phyloP scores from a whole-genome alignment of 2,329 filamentous ascomycete genomes.

The Myriosclerotinia duriaeana region DNA sequence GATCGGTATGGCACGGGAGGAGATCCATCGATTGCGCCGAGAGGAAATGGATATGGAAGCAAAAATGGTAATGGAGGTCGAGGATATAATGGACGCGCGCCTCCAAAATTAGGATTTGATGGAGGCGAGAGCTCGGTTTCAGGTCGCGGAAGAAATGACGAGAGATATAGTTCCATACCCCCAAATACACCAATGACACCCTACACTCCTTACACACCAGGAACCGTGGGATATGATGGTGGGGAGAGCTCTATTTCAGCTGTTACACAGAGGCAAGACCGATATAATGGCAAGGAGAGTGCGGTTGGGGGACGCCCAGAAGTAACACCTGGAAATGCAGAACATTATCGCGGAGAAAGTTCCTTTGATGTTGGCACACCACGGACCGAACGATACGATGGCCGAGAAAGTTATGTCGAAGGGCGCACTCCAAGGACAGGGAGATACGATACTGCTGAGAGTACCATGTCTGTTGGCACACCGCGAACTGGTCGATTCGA shows the following conservation, averaged over 20 bases:
- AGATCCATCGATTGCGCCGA: constrained; percentile 18
- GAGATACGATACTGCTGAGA: constrained; percentile 20
- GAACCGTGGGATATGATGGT: constrained; percentile 19
- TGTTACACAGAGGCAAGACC: constrained; percentile 11
- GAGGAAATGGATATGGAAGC: constrained; percentile 9
- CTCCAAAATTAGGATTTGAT: constrained; percentile 13
- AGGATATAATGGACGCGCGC: constrained; percentile 23
- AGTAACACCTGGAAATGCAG: constrained; percentile 10
- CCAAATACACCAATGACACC: constrained; percentile 24
- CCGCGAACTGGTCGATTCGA: constrained; percentile 21
- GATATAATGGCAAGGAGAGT: constrained; percentile 7
- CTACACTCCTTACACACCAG: constrained; percentile 16
- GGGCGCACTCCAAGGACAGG: constrained; percentile 9
- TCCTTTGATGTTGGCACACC: constrained; percentile 11
- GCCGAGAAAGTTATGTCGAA: constrained; percentile 12
- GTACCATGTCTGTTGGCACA: constrained; percentile 12
- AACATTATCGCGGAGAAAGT: constrained; percentile 12
- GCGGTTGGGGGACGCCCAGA: constrained; percentile 6
- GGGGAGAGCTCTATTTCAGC: constrained; percentile 19
- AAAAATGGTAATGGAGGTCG: constrained; percentile 15
- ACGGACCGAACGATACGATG: constrained; percentile 6
- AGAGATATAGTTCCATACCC: constrained; percentile 15
- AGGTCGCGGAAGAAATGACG: constrained; percentile 1
- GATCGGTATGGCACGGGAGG: constrained; percentile 18
- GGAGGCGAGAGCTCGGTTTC: background rate